Evolutionary conservation across 176 grass and related monocot species (phyloP).

Genomic region (Bolboschoenus planiculmis): DNA sequence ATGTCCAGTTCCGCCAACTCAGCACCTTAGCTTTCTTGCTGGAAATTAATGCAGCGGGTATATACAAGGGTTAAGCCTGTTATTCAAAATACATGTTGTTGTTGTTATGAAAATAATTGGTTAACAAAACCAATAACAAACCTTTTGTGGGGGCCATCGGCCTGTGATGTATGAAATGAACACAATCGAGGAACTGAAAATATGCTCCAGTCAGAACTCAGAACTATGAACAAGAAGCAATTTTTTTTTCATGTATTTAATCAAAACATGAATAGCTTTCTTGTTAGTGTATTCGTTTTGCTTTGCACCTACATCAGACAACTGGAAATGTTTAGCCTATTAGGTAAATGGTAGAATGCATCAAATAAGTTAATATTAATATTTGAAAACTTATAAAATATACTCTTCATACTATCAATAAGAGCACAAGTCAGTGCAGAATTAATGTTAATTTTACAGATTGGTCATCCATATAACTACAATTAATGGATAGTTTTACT

Average conservation of each 20-base stretch:
- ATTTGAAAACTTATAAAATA: not conserved
- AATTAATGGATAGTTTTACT: not conserved
- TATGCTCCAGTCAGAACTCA: not conserved
- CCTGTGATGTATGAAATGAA: not conserved
- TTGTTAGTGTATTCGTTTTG: not conserved
- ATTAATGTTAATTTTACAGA: not conserved
- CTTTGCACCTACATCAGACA: not conserved
- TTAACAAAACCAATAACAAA: not conserved
- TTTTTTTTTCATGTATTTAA: not conserved
- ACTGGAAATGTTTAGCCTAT: not conserved
- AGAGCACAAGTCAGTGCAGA: not conserved
- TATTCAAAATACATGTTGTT: not conserved
- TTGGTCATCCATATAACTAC: not conserved
- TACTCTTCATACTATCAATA: not conserved
- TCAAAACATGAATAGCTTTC: not conserved
- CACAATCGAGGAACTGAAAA: not conserved
- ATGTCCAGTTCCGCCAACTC: constrained; percentile 1
- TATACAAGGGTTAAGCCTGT: not conserved
- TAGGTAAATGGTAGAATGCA: no score
- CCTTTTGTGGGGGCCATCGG: not conserved
- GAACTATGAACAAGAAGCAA: not conserved
- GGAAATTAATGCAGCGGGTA: not conserved
- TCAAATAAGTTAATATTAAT: not conserved
- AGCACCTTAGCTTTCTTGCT: constrained; percentile 1
- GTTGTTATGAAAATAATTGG: not conserved